Evolutionary conservation across 2,329 filamentous ascomycete species (phyloP), one percentile per base, ranked within the genome.

Genomic region (Penicillium capsulatum): DNA sequence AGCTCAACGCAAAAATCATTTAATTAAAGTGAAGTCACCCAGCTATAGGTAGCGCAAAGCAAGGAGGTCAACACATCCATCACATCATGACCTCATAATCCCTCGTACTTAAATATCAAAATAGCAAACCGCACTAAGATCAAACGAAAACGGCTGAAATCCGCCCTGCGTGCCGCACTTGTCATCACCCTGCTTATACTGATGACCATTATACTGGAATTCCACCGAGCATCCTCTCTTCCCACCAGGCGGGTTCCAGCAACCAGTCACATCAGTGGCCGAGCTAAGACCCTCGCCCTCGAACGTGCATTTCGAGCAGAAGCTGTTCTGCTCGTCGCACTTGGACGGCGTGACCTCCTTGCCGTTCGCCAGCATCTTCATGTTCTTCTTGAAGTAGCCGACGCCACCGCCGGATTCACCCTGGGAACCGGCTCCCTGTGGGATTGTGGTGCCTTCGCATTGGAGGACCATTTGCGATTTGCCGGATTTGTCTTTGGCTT

Each of bases 401-500:
- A 8, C 4, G n/a, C 39, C 39, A 4, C 39, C 39, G n/a, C 36
- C 39, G 7, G 33, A 33, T 20, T 17, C 34, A 7, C 39, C 39
- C 2, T 11, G 4, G 5, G 27, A 26, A n/a, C 39, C 39, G 19
- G 33, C 39, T 9, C 28, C 33, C 17, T 41, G 16, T 10, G 39
- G 39, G 10, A 41, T 20, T 7, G 39, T 41, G 4, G 17, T 29
- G n/a, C 39, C 39, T 24, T 36, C 33, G 22, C 39, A 41, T 13
- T 41, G 29, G 16, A 41, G 20, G 10, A 32, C 39, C 15, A 41
- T 34, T 24, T 41, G 39, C 2, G 39, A 36, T 33, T 32, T 33
- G 22, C 39, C 39, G 4, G 39, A 41, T 14, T 32, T 37, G 22
- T 41, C 39, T n/a, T 29, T 36, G 15, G 39, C 33, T 20, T 41